These are phyloP conservation scores for Trichoderma atroviride DNA, from an alignment of 2,329 filamentous ascomycete species.

Conservation along the genomic window DNA sequence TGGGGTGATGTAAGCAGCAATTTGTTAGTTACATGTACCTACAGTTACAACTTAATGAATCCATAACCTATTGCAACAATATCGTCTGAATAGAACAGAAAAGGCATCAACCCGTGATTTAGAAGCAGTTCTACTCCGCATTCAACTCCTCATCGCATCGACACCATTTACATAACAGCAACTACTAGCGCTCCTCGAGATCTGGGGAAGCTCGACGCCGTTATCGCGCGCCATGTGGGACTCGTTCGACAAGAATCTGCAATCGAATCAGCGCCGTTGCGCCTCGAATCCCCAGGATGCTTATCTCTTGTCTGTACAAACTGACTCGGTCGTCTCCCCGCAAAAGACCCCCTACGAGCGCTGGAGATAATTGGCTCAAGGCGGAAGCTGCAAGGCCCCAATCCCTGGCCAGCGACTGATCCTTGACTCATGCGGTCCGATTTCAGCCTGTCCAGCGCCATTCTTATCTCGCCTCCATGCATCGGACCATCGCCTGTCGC, in stretches of 20 bases:
- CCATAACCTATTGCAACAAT: background rate
- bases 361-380: slow-evolving; percentile 11
- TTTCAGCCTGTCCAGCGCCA: background rate
- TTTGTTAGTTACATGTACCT: background rate
- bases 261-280: background rate
- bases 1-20: background rate
- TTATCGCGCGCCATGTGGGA: slow-evolving; percentile 22
- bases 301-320: slow-evolving; percentile 6
- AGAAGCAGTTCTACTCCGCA: background rate
- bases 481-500: slow-evolving; percentile 8
- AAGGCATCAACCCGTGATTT: background rate
- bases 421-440: slow-evolving; percentile 16
- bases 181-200: slow-evolving; percentile 10
- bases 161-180: slow-evolving; percentile 19
- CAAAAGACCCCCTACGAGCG: slow-evolving; percentile 1
- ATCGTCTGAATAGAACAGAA: background rate
- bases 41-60: background rate
- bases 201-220: slow-evolving; percentile 18
- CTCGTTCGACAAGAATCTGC: background rate
- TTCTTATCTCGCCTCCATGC: slow-evolving; percentile 3
- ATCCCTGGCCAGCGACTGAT: background rate
- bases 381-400: background rate
- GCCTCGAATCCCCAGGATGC: slow-evolving; percentile 8
- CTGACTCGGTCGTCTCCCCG: slow-evolving; percentile 7
- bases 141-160: background rate